phyloP scores from a whole-genome alignment of 1,139 yeast species.

The Pichia cactophila region DNA sequence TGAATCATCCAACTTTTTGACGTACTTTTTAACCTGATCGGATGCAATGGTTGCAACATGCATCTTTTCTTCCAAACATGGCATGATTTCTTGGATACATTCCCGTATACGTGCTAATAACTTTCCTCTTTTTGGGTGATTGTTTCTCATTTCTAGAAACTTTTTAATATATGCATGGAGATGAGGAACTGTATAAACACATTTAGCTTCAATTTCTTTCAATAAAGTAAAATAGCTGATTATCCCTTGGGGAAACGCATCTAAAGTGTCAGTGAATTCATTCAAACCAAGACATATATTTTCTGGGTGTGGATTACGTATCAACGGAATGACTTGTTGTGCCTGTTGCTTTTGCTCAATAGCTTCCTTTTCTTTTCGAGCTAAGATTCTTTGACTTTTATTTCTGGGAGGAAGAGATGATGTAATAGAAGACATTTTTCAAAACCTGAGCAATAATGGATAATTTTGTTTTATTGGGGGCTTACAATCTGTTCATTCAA shows the following conservation, averaged over 20 bases:
- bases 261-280: conserved; percentile 85
- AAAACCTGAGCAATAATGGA: too few species aligned
- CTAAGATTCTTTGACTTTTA: conserved; percentile 40
- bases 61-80: conserved; percentile 94
- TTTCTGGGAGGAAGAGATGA: conserved; percentile 36
- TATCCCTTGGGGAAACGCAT: conserved; percentile 80
- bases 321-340: conserved; percentile 1
- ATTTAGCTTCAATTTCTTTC: conserved; percentile 92
- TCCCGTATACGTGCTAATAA: conserved; percentile 32
- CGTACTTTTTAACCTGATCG: conserved; percentile 64
- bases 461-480: too few species aligned
- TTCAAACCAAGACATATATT: conserved; percentile 78
- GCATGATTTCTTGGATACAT: conserved; percentile 64
- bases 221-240: conserved; percentile 80
- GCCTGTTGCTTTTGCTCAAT: conserved; percentile 15
- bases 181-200: conserved; percentile 66
- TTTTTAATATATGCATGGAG: conserved; percentile 50
- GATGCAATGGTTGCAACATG: conserved; percentile 91
- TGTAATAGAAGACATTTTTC: not conserved
- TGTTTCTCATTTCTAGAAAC: conserved; percentile 42
- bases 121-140: conserved; percentile 30
- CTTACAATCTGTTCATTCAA: too few species aligned
- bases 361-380: conserved; percentile 24
- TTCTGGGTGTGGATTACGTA: conserved; percentile 6
- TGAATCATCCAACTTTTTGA: conserved; percentile 71